Evolutionary conservation across 306 rosid species (phyloP), one percentile per base, ranked within the genome.

Genomic region (Cicer bijugum): DNA sequence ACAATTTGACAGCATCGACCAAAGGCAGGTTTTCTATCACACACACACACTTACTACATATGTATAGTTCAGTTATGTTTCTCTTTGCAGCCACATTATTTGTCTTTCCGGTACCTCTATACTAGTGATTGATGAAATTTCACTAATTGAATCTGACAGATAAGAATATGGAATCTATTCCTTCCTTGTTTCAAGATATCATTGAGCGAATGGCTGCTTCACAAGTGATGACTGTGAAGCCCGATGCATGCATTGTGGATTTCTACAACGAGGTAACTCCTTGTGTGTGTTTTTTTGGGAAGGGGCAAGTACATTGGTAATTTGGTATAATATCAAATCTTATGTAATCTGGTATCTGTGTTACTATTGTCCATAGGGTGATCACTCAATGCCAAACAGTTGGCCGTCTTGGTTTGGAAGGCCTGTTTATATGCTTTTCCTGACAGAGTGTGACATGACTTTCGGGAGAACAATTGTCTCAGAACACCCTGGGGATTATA

Each of bases 181-280:
- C 97, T 72, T 71, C 88, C 72, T 79, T 82, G 77, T 85, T 94
- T 51, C 93, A 91, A 88, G 96, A 91, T 78, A 81, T 85, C 60
- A 83, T 86, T 28, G 92, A 89, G 58, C 93, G 90, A 44, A 60
- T 91, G 83, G 75, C 74, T 78, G 79, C 84, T 69, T 83, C 59
- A 14, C 89, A 91, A 83, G 84, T 88, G 40, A 73, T 82, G 86
- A 79, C 82, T 40, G 88, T 87, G 82, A 94, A 89, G 88, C 96
- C 99, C 60, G 97, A 94, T 77, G 88, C 93, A 58, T 94, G 99
- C 84, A 75, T 91, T 48, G 83, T 94, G 70, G 97, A 94, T 83
- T 85, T 91, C 80, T 94, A 75, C 56, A 89, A 94, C 12, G 99
- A 94, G 99, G 99, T 91, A 61, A 58, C 2, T 83, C 17, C 20